Evolutionary conservation across 2,329 filamentous ascomycete genomes (phyloP), one percentile per base, ranked within the genome.

Genomic region (Hortaea sp.): DNA sequence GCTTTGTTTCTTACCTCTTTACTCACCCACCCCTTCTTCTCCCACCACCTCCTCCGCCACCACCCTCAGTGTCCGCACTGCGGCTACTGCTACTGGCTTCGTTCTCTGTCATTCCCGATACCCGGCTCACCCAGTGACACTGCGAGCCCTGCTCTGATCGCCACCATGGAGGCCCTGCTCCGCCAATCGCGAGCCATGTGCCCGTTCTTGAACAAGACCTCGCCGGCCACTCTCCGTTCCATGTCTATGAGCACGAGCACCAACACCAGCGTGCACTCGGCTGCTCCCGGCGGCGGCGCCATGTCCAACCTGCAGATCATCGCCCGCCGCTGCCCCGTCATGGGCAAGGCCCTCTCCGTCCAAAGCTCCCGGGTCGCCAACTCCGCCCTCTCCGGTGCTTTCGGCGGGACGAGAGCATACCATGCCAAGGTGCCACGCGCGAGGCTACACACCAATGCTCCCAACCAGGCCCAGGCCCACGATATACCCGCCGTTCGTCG

Each of bases 291-390:
- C 61, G 90, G 89, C 56, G 88, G 89, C 61, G 88, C 87, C 69
- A 95, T 97, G 81, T 95, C 88, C 63, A 97, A 95, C 72, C 78
- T 98, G 61, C 92, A 97, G 74, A 81, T 92, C 57, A 81, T 94
- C 63, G 92, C 88, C 61, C 84, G 88, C 64, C 88, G 90, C 67
- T 98, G 92, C 78, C 92, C 92, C 49, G 84, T 98, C 68, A 98
- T 98, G 92, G 90, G 89, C 68, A 94, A 95, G 77, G 92, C 92
- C 38, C 79, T 98, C 66, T 52, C 52, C 10, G 83, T 95, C 35
- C 90, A 95, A 75, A 71, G 70, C 49, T 69, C 71, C 48, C 74
- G 73, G 60, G 66, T 68, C 50, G 65, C 63, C 55, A 69, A 69
- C 57, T 64, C 62, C 52, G 63, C 66, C 30, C 64, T 75, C 13